These are phyloP conservation scores for Candida hispaniensis DNA, from an alignment of 805 yeast genomes.

Conservation along the genomic window DNA sequence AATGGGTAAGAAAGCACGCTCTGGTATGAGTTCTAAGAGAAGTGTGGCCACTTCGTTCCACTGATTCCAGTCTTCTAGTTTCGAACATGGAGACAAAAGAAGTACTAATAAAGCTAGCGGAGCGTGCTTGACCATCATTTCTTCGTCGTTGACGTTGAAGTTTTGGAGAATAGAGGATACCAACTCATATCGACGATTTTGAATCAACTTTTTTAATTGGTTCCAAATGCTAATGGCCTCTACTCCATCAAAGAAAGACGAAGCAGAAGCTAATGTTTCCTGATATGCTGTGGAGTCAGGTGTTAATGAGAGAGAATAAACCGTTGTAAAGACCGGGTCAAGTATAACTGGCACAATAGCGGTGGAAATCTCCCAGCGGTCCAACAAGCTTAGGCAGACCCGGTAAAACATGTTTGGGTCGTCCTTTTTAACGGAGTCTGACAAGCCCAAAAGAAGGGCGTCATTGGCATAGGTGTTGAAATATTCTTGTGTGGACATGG, in stretches of 20 bases:
- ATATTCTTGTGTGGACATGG: constrained; percentile 38
- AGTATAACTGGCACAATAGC: constrained; percentile 59
- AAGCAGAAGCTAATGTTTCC: constrained; percentile 48
- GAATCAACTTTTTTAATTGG: constrained; percentile 7
- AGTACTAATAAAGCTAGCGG: constrained; percentile 50
- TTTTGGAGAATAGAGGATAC: constrained; percentile 48
- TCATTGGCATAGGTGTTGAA: constrained; percentile 49
- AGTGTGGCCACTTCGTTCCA: constrained; percentile 30
- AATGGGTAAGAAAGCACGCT: constrained; percentile 48
- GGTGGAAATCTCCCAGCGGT: constrained; percentile 89
- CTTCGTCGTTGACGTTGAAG: constrained; percentile 79
- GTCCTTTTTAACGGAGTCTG: too few species aligned
- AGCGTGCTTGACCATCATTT: constrained; percentile 62
- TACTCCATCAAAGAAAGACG: constrained; percentile 71
- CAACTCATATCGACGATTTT: constrained; percentile 34
- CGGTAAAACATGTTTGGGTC: constrained; percentile 43
- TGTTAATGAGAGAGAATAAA: constrained; percentile 26
- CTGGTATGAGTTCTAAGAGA: constrained; percentile 49
- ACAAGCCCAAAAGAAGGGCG: constrained; percentile 42
- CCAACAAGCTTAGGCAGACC: constrained; percentile 67
- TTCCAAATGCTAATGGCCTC: constrained; percentile 77
- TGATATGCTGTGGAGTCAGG: constrained; percentile 26
- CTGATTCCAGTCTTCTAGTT: neutral
- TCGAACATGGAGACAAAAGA: constrained; percentile 7
- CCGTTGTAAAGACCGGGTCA: constrained; percentile 48